A percentile compares a stretch with the other conserved stretches of the same genome.
These are phyloP conservation scores for Phalaenopsis equestris DNA, from an alignment of 106 monocot genomes.

Conservation along the genomic window DNA sequence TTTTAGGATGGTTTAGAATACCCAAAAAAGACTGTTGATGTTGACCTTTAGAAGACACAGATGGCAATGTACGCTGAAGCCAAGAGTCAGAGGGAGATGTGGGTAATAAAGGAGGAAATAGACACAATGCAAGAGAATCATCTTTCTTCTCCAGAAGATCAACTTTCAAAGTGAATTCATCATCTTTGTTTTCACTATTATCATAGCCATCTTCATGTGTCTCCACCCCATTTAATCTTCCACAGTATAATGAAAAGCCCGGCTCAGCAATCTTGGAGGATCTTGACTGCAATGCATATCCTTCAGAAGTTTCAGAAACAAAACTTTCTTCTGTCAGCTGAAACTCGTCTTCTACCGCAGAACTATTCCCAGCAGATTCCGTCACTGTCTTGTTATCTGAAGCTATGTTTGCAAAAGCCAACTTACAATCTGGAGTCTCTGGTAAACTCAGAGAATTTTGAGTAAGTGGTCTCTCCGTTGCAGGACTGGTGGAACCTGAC, in stretches of 20 bases:
- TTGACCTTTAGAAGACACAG: conserved; percentile 42
- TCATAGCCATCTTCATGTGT: neutral
- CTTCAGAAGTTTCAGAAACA: conserved; percentile 13
- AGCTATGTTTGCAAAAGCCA: neutral
- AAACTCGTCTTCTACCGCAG: conserved; percentile 9
- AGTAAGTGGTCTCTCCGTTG: too few relatives aligned
- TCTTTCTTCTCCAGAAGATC: conserved; percentile 13
- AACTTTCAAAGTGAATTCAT: neutral
- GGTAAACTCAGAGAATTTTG: neutral
- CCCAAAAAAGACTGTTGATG: conserved; percentile 31
- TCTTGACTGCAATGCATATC: conserved; percentile 1
- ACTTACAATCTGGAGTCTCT: conserved; percentile 14
- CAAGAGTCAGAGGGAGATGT: conserved; percentile 77
- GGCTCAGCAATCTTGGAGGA: conserved; percentile 7
- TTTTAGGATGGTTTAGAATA: conserved; percentile 30
- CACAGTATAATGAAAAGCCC: too few relatives aligned
- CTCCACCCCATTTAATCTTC: too few relatives aligned
- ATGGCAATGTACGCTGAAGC: conserved; percentile 66
- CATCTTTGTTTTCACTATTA: conserved; percentile 6
- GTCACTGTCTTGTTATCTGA: too few relatives aligned
- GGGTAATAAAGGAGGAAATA: conserved; percentile 52
- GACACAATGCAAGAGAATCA: conserved; percentile 3
- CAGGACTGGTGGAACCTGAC: too few relatives aligned
- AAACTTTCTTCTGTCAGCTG: conserved; percentile 18
- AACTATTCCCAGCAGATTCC: too few relatives aligned